Conservation (phyloP, 306 rosid genomes). For the Acacia melanoxylon region DNA sequence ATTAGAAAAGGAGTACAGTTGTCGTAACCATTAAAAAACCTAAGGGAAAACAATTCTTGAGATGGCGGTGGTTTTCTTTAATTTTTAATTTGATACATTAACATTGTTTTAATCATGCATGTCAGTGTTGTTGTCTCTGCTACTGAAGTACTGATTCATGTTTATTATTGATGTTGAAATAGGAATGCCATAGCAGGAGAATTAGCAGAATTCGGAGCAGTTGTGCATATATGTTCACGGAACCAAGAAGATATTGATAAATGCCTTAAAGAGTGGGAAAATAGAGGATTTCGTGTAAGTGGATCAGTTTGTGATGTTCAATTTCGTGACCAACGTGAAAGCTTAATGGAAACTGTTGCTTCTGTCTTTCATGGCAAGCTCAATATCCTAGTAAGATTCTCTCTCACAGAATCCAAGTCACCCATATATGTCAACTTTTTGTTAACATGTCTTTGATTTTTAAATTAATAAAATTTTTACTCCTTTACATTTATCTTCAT, state of each 20-base stretch:
- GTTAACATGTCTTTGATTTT: too few species aligned
- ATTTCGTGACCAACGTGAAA: conserved; percentile 8
- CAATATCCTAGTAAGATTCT: conserved; percentile 26
- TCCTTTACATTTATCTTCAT: too few species aligned
- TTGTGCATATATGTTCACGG: background rate
- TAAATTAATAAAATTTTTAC: too few species aligned
- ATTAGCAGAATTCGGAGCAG: conserved; percentile 36
- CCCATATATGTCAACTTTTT: too few species aligned
- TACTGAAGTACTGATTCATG: background rate
- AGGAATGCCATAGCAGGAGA: conserved; percentile 5
- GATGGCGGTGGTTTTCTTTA: too few species aligned
- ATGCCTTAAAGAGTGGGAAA: conserved; percentile 23
- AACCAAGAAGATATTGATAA: background rate
- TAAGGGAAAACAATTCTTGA: too few species aligned
- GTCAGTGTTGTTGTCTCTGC: background rate
- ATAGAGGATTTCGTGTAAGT: conserved; percentile 16
- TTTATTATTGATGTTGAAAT: background rate
- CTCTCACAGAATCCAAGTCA: background rate
- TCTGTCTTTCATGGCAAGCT: conserved; percentile 32
- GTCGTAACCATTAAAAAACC: too few species aligned
- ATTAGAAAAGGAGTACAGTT: too few species aligned
- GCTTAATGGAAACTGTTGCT: background rate
- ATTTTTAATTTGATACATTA: too few species aligned
- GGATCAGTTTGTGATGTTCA: conserved; percentile 30
- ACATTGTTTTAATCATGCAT: too few species aligned